Evolutionary conservation across 805 yeast species (phyloP), one percentile per base, ranked within the genome.

Genomic region (Candida cerambycidarum): DNA sequence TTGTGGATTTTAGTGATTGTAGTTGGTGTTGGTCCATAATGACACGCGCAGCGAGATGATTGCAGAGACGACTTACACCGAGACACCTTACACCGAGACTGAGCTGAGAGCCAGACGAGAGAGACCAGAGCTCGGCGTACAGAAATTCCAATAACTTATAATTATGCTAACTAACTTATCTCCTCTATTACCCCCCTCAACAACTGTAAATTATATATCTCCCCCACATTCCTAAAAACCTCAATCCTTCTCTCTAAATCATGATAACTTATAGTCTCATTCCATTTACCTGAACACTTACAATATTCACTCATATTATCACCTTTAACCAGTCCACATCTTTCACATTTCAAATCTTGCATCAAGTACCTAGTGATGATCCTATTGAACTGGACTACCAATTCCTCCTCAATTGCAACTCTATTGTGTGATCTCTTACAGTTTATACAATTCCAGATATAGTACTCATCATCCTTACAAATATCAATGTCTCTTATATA

Each of bases 221-320:
- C 64, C 1, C 92, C 79, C 11, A 89, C 81, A 44, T 78, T 80
- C 16, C 65, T 65, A 58, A 75, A 87, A 0, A 80, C 71, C 5
- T 57, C 59, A 3, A 82, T 54, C 39, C 71, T 69, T 39, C 65
- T 64, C 13, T 68, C 61, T 6, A 89, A 56, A 0, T 71, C 75
- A 4, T 57, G 63, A 38, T 67, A 65, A 4, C 69, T 57, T 15
- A 81, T 59, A 0, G 86, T 79, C 37, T 79, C 82, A 3, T 62
- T 68, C 96, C 96, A 89, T 12, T 64, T 59, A 7, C 99, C 99
- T 0, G 99, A 92, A 59, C 99, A 93, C 15, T 77, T 64, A 62
- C 99, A 95, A 59, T 80, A 80, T 23, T 71, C 71, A 24, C 89
- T 76, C 76, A 93, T 71, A 48, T 83, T 82, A 52, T 79, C 83